These are phyloP conservation scores for Bjerkandera adusta DNA, from an alignment of 1,284 basidiomycete species.

Conservation along the genomic window DNA sequence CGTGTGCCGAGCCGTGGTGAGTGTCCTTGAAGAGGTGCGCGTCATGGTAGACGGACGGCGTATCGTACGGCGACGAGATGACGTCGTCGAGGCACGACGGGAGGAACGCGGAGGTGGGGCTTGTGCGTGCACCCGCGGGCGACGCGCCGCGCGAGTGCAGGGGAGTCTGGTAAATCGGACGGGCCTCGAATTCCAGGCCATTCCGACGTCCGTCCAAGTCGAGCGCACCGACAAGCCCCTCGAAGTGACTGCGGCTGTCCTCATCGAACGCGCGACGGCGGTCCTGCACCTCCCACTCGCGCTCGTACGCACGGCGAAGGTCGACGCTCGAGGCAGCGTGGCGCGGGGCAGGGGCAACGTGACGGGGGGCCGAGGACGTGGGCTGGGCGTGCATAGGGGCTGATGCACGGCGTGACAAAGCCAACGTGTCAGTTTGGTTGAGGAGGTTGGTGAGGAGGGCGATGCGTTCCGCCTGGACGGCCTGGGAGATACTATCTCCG, in stretches of 20 bases:
- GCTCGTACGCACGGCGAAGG: background rate
- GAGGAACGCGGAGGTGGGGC: conserved; percentile 41
- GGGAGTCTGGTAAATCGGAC: conserved; percentile 69
- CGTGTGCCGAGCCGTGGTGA: too few species aligned
- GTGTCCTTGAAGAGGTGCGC: too few species aligned
- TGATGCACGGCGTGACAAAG: conserved; percentile 15
- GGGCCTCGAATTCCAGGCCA: conserved; percentile 32
- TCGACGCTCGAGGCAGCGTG: conserved; percentile 29
- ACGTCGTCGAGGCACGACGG: conserved; percentile 75
- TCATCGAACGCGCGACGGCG: background rate
- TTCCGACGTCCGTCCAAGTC: background rate
- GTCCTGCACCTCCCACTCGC: conserved; percentile 7
- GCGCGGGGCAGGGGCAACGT: background rate
- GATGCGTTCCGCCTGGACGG: conserved; percentile 80
- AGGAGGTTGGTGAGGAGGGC: conserved; percentile 70
- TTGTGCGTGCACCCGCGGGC: conserved; percentile 19
- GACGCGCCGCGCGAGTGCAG: conserved; percentile 25
- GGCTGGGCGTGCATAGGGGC: conserved; percentile 11
- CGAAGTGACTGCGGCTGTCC: too few species aligned
- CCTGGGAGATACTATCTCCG: conserved; percentile 77
- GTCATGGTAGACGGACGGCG: too few species aligned
- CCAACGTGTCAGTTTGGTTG: conserved; percentile 41
- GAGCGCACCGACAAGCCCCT: background rate
- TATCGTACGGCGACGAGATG: conserved; percentile 62
- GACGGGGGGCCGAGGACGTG: conserved; percentile 8